Base-by-base conservation (phyloP, 2,329 filamentous ascomycete species). In the Tolypocladium amazonense region DNA sequence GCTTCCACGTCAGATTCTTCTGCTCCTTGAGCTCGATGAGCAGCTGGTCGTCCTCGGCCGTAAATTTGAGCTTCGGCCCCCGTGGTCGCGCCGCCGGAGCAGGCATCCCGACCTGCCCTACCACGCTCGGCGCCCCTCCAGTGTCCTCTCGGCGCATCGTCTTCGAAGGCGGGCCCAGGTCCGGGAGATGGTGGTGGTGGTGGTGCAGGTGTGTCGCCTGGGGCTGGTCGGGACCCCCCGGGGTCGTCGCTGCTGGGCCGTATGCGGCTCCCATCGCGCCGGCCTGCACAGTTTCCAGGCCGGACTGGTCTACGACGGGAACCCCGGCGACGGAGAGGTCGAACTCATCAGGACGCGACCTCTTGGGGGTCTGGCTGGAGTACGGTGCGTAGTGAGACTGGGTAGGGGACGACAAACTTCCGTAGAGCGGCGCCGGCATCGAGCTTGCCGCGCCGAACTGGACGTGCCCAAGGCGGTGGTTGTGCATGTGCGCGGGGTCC, bases 1-100 rank as follows among this genome's bases (percentile, higher is more conserved):
- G 92, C 76, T 96, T 96, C 92, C 92, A 97, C 5, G 92, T 96
- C 70, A 97, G 79, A 70, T 90, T 92, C 74, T 94, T 95, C 69
- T 94, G 92, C 75, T 97, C 92, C 73, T 97, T 97, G 63, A 97
- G 78, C 70, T 96, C 90, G 60, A 96, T 87, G 58, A 97, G 80
- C 56, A 96, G 77, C 65, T 89, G 87, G 73, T 97, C 92, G 71
- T 97, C 92, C 72, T 96, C 92, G 12, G 90, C 86, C 0, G 92
- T 96, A 70, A 97, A 97, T 74, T 96, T 96, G 66, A 96, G 80
- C 76, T 96, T 97, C 8, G 92, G 92, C 3, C 90, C 91, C 62
- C 89, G 85, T 12, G 92, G 92, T 66, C 88, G 80, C 58, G 88
- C 84, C 52, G 91, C 92, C 58, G 92, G 92, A 47, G 82, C 75